Conservation (phyloP, 495 filamentous ascomycete genomes). For the Xylaria flabelliformis region DNA sequence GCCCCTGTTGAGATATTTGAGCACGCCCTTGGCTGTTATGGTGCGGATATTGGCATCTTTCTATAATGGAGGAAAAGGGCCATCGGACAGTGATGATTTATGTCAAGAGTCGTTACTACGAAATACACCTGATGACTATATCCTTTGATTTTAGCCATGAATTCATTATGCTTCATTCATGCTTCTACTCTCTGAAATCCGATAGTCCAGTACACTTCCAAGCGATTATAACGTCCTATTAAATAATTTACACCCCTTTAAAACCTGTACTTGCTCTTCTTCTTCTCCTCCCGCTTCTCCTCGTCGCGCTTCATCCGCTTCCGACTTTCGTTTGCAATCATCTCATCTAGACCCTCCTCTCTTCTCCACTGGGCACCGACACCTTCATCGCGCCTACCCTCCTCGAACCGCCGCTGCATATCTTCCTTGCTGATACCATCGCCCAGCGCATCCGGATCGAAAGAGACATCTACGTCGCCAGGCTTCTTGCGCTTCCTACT, state of each 20-base stretch:
- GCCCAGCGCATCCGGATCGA: slow-evolving; percentile 80
- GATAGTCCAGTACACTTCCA: neutral
- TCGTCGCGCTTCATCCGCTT: slow-evolving; percentile 89
- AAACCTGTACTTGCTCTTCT: slow-evolving; percentile 44
- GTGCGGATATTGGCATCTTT: neutral
- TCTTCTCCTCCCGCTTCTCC: slow-evolving; percentile 65
- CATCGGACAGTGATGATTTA: neutral
- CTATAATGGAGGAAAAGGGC: neutral
- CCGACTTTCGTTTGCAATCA: slow-evolving; percentile 93
- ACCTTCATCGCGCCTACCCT: slow-evolving; percentile 72
- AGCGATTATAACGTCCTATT: neutral
- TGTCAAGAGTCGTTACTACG: neutral
- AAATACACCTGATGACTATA: neutral
- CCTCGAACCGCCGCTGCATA: slow-evolving; percentile 70
- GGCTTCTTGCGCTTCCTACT: slow-evolving; percentile 89
- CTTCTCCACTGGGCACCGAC: slow-evolving; percentile 73
- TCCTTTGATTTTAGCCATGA: neutral
- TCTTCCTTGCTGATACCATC: slow-evolving; percentile 74
- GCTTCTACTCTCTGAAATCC: neutral
- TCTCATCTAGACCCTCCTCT: slow-evolving; percentile 92
- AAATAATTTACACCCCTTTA: slow-evolving; percentile 26
- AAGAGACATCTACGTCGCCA: slow-evolving; percentile 89
- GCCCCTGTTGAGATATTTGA: neutral
- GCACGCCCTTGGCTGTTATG: neutral
- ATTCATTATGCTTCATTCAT: neutral